Conservation (phyloP, 2,329 filamentous ascomycete genomes). For the Fusarium piperis region DNA sequence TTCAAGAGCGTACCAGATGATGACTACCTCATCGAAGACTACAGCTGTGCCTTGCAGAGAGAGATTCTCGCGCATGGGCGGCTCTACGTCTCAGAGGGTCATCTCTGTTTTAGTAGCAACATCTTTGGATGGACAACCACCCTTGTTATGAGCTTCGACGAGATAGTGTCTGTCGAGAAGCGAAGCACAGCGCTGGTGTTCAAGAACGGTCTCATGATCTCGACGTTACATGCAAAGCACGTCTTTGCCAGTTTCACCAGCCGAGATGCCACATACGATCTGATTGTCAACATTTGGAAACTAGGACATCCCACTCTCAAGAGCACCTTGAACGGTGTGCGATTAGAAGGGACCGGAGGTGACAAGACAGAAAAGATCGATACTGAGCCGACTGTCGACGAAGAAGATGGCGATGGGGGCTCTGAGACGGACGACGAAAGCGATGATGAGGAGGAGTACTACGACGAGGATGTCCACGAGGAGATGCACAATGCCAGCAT, state of each 20-base stretch:
- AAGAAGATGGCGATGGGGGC: slow-evolving; percentile 57
- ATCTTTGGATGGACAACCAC: slow-evolving; percentile 99
- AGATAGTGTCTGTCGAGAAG: slow-evolving; percentile 96
- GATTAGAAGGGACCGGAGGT: slow-evolving; percentile 81
- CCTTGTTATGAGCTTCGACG: slow-evolving; percentile 96
- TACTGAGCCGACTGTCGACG: slow-evolving; percentile 49
- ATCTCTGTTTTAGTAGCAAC: slow-evolving; percentile 98
- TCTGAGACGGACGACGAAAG: slow-evolving; percentile 69
- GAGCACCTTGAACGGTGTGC: slow-evolving; percentile 89
- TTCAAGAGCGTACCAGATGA: slow-evolving; percentile 98
- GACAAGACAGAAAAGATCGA: slow-evolving; percentile 92
- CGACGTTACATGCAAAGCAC: slow-evolving; percentile 93
- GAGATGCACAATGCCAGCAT: slow-evolving; percentile 81
- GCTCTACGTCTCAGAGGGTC: slow-evolving; percentile 95
- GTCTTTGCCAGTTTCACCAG: slow-evolving; percentile 96
- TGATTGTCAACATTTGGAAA: slow-evolving; percentile 99
- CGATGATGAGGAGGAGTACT: slow-evolving; percentile 69
- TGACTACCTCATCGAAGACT: slow-evolving; percentile 98
- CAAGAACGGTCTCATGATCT: slow-evolving; percentile 96
- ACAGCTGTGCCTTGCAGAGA: slow-evolving; percentile 93
- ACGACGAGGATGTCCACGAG: slow-evolving; percentile 79
- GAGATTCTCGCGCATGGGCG: slow-evolving; percentile 95
- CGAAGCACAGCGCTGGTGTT: slow-evolving; percentile 95
- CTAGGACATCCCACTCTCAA: slow-evolving; percentile 91
- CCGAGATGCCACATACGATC: slow-evolving; percentile 93